Conservation (phyloP, 73 alveolate genomes). For the Urostyla sp. region DNA sequence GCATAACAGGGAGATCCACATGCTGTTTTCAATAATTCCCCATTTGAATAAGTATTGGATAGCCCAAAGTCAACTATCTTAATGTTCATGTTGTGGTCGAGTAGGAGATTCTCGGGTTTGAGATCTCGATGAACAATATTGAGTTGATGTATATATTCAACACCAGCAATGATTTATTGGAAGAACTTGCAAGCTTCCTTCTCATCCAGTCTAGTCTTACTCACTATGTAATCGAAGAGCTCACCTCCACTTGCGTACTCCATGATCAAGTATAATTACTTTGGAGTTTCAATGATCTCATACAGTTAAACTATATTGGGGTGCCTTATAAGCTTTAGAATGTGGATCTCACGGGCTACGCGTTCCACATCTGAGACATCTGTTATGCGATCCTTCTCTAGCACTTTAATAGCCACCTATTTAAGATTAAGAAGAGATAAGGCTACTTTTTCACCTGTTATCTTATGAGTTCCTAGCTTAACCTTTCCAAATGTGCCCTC, state of each 20-base stretch:
- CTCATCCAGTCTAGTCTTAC: slow-evolving; percentile 83
- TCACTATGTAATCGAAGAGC: slow-evolving; percentile 27
- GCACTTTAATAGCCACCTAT: slow-evolving; percentile 79
- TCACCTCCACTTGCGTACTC: slow-evolving; percentile 85
- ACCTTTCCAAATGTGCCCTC: slow-evolving; percentile 97
- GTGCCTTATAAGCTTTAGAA: slow-evolving; percentile 68
- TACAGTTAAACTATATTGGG: slow-evolving; percentile 80
- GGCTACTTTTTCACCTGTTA: slow-evolving; percentile 77
- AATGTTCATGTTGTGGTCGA: slow-evolving; percentile 80
- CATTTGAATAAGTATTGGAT: slow-evolving; percentile 78
- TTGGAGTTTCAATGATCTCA: slow-evolving; percentile 85
- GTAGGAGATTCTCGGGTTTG: slow-evolving; percentile 80
- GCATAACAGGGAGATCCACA: slow-evolving; percentile 98
- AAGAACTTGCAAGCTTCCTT: slow-evolving; percentile 94
- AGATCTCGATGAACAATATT: slow-evolving; percentile 93
- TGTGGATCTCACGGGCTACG: slow-evolving; percentile 80
- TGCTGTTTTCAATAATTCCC: slow-evolving; percentile 84
- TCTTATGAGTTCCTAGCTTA: slow-evolving; percentile 85
- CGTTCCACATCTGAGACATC: slow-evolving; percentile 73
- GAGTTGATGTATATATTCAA: slow-evolving; percentile 89
- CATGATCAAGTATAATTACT: slow-evolving; percentile 80
- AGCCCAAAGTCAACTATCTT: slow-evolving; percentile 96
- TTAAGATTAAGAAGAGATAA: background rate
- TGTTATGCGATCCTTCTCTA: slow-evolving; percentile 76
- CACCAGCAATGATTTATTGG: slow-evolving; percentile 91